Evolutionary conservation across 805 yeast species (phyloP).

Genomic region (Saccharomycopsis schoenii): DNA sequence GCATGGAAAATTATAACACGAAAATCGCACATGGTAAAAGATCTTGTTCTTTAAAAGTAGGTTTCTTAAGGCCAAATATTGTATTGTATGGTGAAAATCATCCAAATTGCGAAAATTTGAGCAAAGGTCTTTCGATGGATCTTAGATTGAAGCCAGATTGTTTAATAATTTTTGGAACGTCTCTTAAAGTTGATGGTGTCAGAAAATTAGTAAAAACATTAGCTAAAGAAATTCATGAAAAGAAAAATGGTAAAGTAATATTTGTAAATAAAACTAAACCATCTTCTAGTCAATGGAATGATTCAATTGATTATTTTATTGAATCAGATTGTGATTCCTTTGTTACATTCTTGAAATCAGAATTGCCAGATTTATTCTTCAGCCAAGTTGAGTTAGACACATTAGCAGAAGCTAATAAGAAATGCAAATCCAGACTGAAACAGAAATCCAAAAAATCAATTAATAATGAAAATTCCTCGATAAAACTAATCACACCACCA

Average conservation of each 20-base stretch:
- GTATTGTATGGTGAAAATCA: slow-evolving; percentile 93
- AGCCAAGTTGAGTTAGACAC: slow-evolving; percentile 34
- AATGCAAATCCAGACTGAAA: neutral
- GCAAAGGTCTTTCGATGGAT: slow-evolving; percentile 60
- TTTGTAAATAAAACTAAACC: slow-evolving; percentile 64
- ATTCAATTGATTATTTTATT: slow-evolving; percentile 69
- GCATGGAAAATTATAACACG: slow-evolving; percentile 45
- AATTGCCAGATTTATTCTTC: slow-evolving; percentile 54
- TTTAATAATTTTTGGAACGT: slow-evolving; percentile 85
- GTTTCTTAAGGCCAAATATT: slow-evolving; percentile 77
- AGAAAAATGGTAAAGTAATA: slow-evolving; percentile 63
- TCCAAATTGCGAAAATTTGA: slow-evolving; percentile 73
- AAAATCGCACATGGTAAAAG: slow-evolving; percentile 66
- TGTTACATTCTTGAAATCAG: slow-evolving; percentile 43
- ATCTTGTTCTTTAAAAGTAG: slow-evolving; percentile 41
- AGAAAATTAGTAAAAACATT: slow-evolving; percentile 61
- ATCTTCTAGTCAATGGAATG: slow-evolving; percentile 56
- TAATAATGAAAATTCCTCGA: neutral
- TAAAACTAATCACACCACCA: slow-evolving; percentile 15
- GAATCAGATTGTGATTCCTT: slow-evolving; percentile 76
- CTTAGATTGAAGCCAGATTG: slow-evolving; percentile 61
- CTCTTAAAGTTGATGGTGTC: slow-evolving; percentile 85
- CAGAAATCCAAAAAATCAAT: neutral
- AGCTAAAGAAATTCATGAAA: slow-evolving; percentile 61
- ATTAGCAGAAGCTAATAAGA: slow-evolving; percentile 5